phyloP scores from a whole-genome alignment of 2,329 filamentous ascomycete genomes.

The Metarhizium brunneum region DNA sequence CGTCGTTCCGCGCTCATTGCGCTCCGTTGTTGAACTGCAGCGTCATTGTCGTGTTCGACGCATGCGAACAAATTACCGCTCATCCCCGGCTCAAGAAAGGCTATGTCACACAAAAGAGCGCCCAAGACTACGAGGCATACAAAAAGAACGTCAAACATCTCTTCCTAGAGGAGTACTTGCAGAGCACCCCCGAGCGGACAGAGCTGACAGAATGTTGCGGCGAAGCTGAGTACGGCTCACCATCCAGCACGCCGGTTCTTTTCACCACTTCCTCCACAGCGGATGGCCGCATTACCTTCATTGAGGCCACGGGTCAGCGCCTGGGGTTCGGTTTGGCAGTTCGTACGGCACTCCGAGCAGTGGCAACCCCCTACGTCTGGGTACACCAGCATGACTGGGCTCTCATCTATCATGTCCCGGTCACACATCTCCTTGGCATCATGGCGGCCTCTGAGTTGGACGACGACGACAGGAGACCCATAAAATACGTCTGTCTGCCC shows the following conservation, averaged over 20 bases:
- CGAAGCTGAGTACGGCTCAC: slow-evolving; percentile 39
- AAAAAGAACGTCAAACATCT: slow-evolving; percentile 37
- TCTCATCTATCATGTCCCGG: slow-evolving; percentile 34
- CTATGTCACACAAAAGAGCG: slow-evolving; percentile 37
- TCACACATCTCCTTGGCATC: slow-evolving; percentile 32
- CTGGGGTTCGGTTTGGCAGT: slow-evolving; percentile 46
- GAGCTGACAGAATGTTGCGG: slow-evolving; percentile 12
- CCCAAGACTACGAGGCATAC: slow-evolving; percentile 31
- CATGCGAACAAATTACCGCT: slow-evolving; percentile 36
- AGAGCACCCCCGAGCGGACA: not conserved
- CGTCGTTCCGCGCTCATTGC: slow-evolving; percentile 36
- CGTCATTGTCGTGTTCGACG: slow-evolving; percentile 43
- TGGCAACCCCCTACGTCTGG: slow-evolving; percentile 44
- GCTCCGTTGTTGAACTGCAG: slow-evolving; percentile 28
- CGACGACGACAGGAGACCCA: not conserved
- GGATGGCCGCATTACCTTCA: slow-evolving; percentile 33
- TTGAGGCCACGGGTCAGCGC: slow-evolving; percentile 35
- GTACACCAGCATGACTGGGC: slow-evolving; percentile 50
- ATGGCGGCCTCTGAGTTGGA: slow-evolving; percentile 24
- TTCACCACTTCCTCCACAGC: slow-evolving; percentile 12
- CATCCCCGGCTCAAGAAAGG: slow-evolving; percentile 42
- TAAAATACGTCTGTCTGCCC: slow-evolving; percentile 45
- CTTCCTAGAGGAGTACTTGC: slow-evolving; percentile 13
- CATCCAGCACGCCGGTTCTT: slow-evolving; percentile 19
- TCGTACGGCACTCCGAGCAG: slow-evolving; percentile 37